phyloP scores from a whole-genome alignment of 2,329 filamentous ascomycete species.

The Domatiomyces catenatus region DNA sequence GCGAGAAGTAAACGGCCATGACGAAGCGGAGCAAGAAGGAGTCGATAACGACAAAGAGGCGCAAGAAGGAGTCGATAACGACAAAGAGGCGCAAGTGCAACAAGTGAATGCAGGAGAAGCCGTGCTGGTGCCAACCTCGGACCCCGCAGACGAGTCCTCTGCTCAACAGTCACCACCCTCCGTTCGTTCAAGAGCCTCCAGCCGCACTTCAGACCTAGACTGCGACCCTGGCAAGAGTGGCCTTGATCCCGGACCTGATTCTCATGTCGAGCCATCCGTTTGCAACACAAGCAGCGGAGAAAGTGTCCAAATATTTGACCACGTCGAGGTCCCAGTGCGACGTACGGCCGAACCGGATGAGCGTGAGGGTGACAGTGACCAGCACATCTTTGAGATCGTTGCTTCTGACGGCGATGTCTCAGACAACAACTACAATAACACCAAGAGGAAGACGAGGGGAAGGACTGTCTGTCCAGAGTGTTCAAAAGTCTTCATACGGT shows the following conservation, averaged over 20 bases:
- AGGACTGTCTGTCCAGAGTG: not conserved
- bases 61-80: not conserved
- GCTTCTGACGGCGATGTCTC: not conserved
- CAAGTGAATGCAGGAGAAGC: not conserved
- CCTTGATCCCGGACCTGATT: not conserved
- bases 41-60: not conserved
- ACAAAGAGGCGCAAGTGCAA: not conserved
- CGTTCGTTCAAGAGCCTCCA: not conserved
- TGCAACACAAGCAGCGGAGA: conserved; percentile 2
- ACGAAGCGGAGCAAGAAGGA: not conserved
- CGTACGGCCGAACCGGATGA: not conserved
- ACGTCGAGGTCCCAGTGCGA: conserved; percentile 2
- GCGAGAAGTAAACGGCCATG: not conserved
- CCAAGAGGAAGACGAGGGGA: too few species aligned
- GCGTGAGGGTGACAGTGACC: not conserved
- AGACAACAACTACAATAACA: not conserved
- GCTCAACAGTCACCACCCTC: too few species aligned
- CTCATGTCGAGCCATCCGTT: not conserved
- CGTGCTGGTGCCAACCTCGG: too few species aligned
- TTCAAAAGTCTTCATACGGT: not conserved
- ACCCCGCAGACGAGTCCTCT: not conserved
- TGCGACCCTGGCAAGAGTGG: not conserved
- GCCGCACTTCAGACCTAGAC: not conserved
- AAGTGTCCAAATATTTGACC: conserved; percentile 3
- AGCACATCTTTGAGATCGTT: too few species aligned